Evolutionary conservation across 2,329 filamentous ascomycete genomes (phyloP).

Genomic region (Trichoderma polysporum): DNA sequence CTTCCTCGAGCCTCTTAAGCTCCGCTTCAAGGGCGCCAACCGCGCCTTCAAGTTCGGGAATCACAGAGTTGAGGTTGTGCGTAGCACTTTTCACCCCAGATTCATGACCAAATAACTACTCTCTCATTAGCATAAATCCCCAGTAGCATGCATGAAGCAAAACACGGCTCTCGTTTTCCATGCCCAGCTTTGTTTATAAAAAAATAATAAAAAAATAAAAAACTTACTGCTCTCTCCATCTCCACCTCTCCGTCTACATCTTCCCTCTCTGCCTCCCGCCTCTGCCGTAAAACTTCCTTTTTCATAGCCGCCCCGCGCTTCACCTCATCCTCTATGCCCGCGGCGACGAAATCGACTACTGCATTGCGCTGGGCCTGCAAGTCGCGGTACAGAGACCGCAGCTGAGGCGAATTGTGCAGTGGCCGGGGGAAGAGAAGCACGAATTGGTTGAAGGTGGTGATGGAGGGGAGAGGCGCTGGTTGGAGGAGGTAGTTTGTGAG

Average conservation of each 20-base stretch:
- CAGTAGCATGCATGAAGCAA: neutral
- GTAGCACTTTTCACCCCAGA: conserved; percentile 46
- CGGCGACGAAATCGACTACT: conserved; percentile 65
- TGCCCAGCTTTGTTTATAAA: neutral
- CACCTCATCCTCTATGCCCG: conserved; percentile 64
- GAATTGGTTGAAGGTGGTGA: conserved; percentile 74
- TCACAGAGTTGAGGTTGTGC: conserved; percentile 64
- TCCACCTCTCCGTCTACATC: conserved; percentile 63
- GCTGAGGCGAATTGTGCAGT: conserved; percentile 63
- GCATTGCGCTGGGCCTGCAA: conserved; percentile 71
- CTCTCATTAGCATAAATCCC: neutral
- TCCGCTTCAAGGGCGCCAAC: conserved; percentile 65
- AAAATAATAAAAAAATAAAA: neutral
- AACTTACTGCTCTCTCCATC: conserved; percentile 56
- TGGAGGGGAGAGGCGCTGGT: conserved; percentile 70
- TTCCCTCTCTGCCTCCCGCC: conserved; percentile 52
- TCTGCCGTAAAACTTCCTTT: conserved; percentile 55
- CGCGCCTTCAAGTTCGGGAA: conserved; percentile 69
- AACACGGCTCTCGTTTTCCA: neutral
- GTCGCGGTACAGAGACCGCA: conserved; percentile 73
- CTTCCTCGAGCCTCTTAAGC: conserved; percentile 62
- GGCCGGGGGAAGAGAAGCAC: conserved; percentile 70
- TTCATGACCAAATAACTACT: conserved; percentile 57
- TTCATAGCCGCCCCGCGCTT: conserved; percentile 59
- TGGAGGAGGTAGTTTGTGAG: conserved; percentile 75